Evolutionary conservation across 768 basidiomycete genomes (phyloP), one percentile per base, ranked within the genome.

Genomic region (Phlebiopsis gigantea): DNA sequence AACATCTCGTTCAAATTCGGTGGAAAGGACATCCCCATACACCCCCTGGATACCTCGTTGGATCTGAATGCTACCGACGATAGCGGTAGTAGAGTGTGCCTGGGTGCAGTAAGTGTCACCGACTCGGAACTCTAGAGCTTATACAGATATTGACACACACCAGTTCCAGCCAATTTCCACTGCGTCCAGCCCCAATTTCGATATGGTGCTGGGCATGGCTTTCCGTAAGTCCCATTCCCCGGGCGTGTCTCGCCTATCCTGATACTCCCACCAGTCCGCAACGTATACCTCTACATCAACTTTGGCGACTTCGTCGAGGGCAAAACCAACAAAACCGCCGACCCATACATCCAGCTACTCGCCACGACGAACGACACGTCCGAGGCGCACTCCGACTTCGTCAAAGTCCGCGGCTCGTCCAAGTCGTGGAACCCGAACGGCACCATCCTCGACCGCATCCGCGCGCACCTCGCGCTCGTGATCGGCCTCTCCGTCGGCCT

Each of bases 151-250:
- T 9, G 17, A 10, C 34, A 9, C 12, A 39, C 17, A 12, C 17
- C 34, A 88, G 87, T 90, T 88, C 72, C 88, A 89, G 61, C 87
- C 87, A 5, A 79, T 82, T 43, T 77, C 79, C 7, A 80, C 77
- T 46, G 73, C 78, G 48, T 66, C 70, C 42, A 75, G 75, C 41
- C 73, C 77, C 26, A 74, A 68, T 26, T 88, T 76, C 59, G 87
- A 88, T 63, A 77, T 85, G 66, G 78, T 89, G 45, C 73, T 89
- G 45, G 88, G 88, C 55, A 88, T 88, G 84, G 77, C 80, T 8
- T 88, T 88, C 71, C 68, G 85, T 85, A 61, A 63, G 83, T 75
- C 6, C 24, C 39, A 30, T 41, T 2, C 3, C 50, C 9, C 19
- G 4, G n/a, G 19, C 34, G 14, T 6, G 24, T 48, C 39, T 9